Base-by-base conservation (phyloP, 2,329 filamentous ascomycete species). In the Stemphylium beticola region DNA sequence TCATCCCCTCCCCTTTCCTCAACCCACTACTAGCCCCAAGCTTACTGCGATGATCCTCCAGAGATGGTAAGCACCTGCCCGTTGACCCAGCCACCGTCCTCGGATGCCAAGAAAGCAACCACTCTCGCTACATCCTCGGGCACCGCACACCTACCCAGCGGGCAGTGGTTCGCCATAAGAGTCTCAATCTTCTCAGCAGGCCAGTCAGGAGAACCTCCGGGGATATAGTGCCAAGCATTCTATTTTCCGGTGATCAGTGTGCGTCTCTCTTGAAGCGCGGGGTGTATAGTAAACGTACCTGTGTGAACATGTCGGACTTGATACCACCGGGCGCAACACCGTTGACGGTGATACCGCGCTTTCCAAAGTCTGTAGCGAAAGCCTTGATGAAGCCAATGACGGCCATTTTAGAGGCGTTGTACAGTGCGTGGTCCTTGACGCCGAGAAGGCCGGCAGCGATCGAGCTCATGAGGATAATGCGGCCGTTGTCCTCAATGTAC, bases 271-370 rank as follows among this genome's bases (percentile, higher is more conserved):
- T 29, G 8, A 11, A 29, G 26, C 26, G 26, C 11, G 26, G 26
- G 10, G 26, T 29, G 26, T 7, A 29, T 29, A 7, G 9, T 10
- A 29, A 29, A 29, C 26, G 10, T 29, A 29, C 26, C 7, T 85
- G 82, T 7, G 87, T 82, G 78, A 88, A 92, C 89, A 92, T 92
- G 74, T 92, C 89, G 38, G 82, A 87, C 82, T 90, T 88, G 78
- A 90, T 87, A 39, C 87, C 87, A 51, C 87, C 87, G 1, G 88
- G 88, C 2, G 88, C 88, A 41, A 90, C 86, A 61, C 86, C 87
- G 66, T 91, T 91, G 76, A 88, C 87, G 0, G 87, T 90, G 69
- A 90, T 86, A 45, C 85, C 83, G 66, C 83, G 82, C 66, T 80
- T 81, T 53, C 88, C 88, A 73, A 87, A 89, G 76, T 91, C 88